Conservation (phyloP, 169 alveolate genomes). For the Neospora caninum region DNA sequence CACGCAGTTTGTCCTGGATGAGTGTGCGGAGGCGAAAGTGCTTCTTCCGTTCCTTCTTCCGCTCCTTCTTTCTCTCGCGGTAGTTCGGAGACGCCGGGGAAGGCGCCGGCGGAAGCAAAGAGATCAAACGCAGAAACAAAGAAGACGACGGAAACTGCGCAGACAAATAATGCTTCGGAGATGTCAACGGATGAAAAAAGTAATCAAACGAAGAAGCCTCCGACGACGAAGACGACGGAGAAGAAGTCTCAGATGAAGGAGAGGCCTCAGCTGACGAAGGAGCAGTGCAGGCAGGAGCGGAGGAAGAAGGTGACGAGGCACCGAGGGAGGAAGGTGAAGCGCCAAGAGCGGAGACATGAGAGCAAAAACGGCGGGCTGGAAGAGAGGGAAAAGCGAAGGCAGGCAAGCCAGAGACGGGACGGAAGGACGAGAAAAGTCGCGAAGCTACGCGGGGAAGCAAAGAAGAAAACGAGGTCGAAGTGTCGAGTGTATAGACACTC, state of each 20-base stretch:
- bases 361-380: too few relatives aligned
- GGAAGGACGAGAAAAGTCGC: too few relatives aligned
- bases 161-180: background rate
- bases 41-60: background rate
- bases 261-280: background rate
- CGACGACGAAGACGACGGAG: background rate
- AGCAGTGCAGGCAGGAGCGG: background rate
- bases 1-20: background rate
- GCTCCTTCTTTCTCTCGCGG: background rate
- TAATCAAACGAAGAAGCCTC: background rate
- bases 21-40: background rate
- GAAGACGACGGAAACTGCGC: slow-evolving; percentile 15
- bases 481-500: too few relatives aligned
- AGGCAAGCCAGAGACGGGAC: too few relatives aligned
- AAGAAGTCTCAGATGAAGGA: background rate
- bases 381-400: too few relatives aligned
- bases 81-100: background rate
- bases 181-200: background rate
- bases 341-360: background rate
- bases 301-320: background rate
- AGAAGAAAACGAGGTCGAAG: too few relatives aligned
- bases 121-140: background rate
- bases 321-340: background rate
- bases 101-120: background rate
- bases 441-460: too few relatives aligned